Percentiles rank a stretch among this genome's conserved stretches.
Conservation (phyloP, 2,329 filamentous ascomycete genomes). For the Fusarium sp. region DNA sequence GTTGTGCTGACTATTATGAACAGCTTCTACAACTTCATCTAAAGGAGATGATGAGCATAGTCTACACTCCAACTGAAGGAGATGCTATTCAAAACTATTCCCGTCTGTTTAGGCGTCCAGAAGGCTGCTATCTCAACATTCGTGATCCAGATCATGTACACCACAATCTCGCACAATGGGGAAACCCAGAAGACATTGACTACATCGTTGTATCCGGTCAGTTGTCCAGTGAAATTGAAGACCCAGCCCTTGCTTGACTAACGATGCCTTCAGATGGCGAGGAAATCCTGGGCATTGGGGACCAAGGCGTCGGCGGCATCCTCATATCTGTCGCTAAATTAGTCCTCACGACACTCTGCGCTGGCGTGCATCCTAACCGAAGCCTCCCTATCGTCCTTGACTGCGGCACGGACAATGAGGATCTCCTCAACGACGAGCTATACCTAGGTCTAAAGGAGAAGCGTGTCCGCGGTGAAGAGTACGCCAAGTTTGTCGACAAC, state of each 20-base stretch:
- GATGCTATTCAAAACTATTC: constrained; percentile 90
- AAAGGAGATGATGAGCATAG: constrained; percentile 89
- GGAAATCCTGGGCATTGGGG: constrained; percentile 87
- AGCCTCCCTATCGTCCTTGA: constrained; percentile 86
- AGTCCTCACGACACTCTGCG: constrained; percentile 83
- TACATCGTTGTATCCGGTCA: constrained; percentile 87
- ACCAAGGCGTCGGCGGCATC: constrained; percentile 87
- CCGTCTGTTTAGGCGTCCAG: constrained; percentile 77
- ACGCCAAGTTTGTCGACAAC: constrained; percentile 79
- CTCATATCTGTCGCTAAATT: constrained; percentile 88
- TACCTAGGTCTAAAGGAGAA: constrained; percentile 80
- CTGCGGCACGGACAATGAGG: constrained; percentile 84
- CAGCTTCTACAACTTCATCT: constrained; percentile 80
- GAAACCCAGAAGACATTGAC: constrained; percentile 78
- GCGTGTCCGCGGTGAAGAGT: constrained; percentile 75
- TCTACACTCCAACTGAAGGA: constrained; percentile 91
- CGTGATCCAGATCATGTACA: constrained; percentile 73
- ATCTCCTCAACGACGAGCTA: constrained; percentile 77
- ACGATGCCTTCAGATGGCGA: constrained; percentile 59
- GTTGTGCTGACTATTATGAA: constrained; percentile 26
- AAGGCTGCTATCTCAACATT: constrained; percentile 85
- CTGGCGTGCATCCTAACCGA: constrained; percentile 83
- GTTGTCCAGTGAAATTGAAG: constrained; percentile 15
- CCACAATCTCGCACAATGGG: constrained; percentile 74
- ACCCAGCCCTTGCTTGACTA: neutral